These are phyloP conservation scores for Sonneratia alba DNA, from an alignment of 345 rosid species.

Conservation along the genomic window DNA sequence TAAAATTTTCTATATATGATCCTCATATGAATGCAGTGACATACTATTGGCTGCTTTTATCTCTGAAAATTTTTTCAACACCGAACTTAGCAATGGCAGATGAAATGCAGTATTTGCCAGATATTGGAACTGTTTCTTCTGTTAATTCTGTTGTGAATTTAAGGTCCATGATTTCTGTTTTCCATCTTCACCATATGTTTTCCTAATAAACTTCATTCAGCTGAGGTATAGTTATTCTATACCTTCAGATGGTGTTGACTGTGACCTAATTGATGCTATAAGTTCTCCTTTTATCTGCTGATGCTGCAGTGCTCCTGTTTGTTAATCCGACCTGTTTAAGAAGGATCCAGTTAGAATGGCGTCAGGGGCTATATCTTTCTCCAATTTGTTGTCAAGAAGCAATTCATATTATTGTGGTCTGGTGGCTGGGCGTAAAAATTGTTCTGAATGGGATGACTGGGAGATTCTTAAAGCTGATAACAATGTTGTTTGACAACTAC, in stretches of 20 bases:
- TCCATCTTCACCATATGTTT: too few species aligned
- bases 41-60: neutral
- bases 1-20: too few species aligned
- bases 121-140: too few species aligned
- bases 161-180: too few species aligned
- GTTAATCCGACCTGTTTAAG: neutral
- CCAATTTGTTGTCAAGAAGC: neutral
- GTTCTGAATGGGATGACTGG: neutral
- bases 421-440: constrained; percentile 1
- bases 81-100: neutral
- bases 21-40: neutral
- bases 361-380: neutral
- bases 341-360: constrained; percentile 4
- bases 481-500: neutral
- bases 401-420: neutral
- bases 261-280: neutral
- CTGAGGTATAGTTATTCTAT: neutral
- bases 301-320: neutral
- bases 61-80: neutral
- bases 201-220: neutral
- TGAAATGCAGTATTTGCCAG: neutral
- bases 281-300: neutral
- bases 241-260: neutral
- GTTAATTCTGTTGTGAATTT: too few species aligned
- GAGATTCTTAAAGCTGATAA: neutral